Conservation (phyloP, 805 yeast species). For the Ogataea henricii region DNA sequence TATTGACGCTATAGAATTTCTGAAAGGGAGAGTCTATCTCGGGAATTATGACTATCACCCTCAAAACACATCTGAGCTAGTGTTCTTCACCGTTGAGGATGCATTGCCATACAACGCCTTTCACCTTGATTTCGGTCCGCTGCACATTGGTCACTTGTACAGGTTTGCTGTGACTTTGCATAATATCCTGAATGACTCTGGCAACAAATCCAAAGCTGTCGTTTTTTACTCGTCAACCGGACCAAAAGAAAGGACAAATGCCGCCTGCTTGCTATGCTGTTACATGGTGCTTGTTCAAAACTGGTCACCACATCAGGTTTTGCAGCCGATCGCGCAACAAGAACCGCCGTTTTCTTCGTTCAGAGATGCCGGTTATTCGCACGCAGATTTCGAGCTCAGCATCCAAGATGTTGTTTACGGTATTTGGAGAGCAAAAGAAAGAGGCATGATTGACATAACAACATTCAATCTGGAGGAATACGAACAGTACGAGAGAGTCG, state of each 20-base stretch:
- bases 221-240: constrained; percentile 86
- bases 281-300: constrained; percentile 94
- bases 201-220: constrained; percentile 83
- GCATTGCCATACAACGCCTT: constrained; percentile 91
- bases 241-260: constrained; percentile 82
- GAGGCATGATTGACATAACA: constrained; percentile 84
- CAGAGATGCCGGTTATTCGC: constrained; percentile 96
- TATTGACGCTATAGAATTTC: constrained; percentile 39
- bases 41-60: constrained; percentile 88
- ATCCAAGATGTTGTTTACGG: constrained; percentile 96
- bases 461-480: constrained; percentile 89
- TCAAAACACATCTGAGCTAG: constrained; percentile 69
- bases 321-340: constrained; percentile 90
- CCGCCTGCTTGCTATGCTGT: constrained; percentile 91
- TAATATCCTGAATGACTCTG: constrained; percentile 83
- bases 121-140: constrained; percentile 95
- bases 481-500: constrained; percentile 92
- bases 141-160: constrained; percentile 89
- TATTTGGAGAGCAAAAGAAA: constrained; percentile 95
- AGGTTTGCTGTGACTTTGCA: constrained; percentile 94
- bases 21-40: constrained; percentile 72
- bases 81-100: constrained; percentile 90
- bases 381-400: constrained; percentile 90
- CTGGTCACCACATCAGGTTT: constrained; percentile 98
- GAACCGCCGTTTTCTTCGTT: constrained; percentile 94